phyloP scores from a whole-genome alignment of 108 stramenopile genomes.

The Skeletonema menzelii region DNA sequence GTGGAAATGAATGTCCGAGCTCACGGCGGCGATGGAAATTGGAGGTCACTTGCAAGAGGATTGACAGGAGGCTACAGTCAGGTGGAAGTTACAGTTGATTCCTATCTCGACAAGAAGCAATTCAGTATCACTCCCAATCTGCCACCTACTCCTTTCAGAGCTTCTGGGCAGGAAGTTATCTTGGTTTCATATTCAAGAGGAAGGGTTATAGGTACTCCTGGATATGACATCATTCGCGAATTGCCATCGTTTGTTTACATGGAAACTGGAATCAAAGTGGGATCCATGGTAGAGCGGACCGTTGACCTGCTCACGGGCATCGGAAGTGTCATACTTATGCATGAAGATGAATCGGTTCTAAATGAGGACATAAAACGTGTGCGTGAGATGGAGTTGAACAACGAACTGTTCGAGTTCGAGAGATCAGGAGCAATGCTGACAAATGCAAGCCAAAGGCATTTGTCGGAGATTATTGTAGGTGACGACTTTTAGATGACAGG shows the following conservation, averaged over 20 bases:
- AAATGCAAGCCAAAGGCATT: slow-evolving; percentile 4
- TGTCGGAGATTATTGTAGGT: neutral
- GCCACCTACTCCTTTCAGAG: slow-evolving; percentile 81
- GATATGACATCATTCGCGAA: slow-evolving; percentile 78
- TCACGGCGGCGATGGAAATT: slow-evolving; percentile 95
- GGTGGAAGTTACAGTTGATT: slow-evolving; percentile 85
- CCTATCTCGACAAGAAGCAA: slow-evolving; percentile 69
- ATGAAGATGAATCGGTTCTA: slow-evolving; percentile 62
- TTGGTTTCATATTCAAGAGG: slow-evolving; percentile 79
- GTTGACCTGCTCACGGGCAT: slow-evolving; percentile 83
- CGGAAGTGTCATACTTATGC: slow-evolving; percentile 82
- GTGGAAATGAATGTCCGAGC: slow-evolving; percentile 84
- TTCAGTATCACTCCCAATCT: slow-evolving; percentile 60
- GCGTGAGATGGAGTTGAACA: slow-evolving; percentile 55
- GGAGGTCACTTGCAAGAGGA: slow-evolving; percentile 72
- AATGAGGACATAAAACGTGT: slow-evolving; percentile 47
- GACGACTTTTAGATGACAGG: neutral
- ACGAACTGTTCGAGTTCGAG: slow-evolving; percentile 59
- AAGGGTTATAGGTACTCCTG: slow-evolving; percentile 69
- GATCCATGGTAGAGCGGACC: slow-evolving; percentile 74
- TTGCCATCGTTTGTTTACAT: slow-evolving; percentile 79
- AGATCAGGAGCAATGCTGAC: slow-evolving; percentile 6
- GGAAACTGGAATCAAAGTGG: slow-evolving; percentile 79
- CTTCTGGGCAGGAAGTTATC: slow-evolving; percentile 85
- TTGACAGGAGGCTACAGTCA: slow-evolving; percentile 87